Base-by-base conservation (phyloP, 345 rosid genomes). In the Lumnitzera littorea region DNA sequence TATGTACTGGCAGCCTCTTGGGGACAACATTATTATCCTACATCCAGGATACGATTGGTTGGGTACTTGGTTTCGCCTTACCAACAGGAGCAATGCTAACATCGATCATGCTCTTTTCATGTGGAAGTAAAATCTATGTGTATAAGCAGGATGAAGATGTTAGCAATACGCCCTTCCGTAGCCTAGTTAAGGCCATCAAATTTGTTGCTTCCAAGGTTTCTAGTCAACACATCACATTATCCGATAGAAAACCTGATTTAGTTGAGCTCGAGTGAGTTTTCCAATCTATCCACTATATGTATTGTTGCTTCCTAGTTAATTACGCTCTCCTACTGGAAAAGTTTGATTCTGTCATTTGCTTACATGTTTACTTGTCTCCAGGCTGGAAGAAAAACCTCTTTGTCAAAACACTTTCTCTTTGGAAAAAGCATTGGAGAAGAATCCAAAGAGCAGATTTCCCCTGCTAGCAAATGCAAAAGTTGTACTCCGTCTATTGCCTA, bases 31-130 rank as follows among this genome's bases (percentile, higher is more conserved):
- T 90, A 31, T 76, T 90, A 91, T 85, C 97, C 52, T 94, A 84
- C 72, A 76, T 90, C 46, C 97, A 90, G 73, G 99, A 94, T 59
- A 88, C 87, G 17, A 72, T 83, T 29, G 96, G 99, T 52, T 94
- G 99, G 99, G 91, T 84, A 24, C 71, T 88, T 2, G 96, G 99
- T 43, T 94, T 90, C 10, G 89, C 96, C 23, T 83, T 94, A 36
- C 97, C 96, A 13, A 78, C 91, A 10, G 61, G 75, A 15, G 85
- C 91, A 0, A 94, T 94, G 99, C 59, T 82, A 57, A 11, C 77
- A 24, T 80, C 96, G 1, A 70, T 73, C 47, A 62, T 51, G 31
- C 57, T 90, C 51, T 86, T 94, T 61, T 65, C 74, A 1, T 80
- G 77, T 64, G 96, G 99, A 53, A 80, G 69, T 24, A 71, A 78